Evolutionary conservation across 1,284 basidiomycete genomes (phyloP), one percentile per base, ranked within the genome.

Genomic region (Ganoderma lingzhi): DNA sequence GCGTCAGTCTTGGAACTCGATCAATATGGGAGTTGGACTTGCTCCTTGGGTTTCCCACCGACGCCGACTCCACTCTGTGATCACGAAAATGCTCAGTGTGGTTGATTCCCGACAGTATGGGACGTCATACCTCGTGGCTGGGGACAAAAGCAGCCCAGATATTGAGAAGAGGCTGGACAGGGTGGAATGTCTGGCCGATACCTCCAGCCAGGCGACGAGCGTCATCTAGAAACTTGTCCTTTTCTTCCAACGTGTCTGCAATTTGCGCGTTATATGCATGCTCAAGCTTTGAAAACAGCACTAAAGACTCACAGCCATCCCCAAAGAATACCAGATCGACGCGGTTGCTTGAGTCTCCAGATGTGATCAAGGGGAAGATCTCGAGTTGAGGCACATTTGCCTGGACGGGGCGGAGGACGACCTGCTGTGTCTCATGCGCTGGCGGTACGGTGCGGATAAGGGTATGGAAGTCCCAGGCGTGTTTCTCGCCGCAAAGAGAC

Each of bases 81-180:
- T 17, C 62, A 48, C 61, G 35, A 6, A 61, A 28, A 53, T 0
- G 53, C 58, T 59, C 32, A 51, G 53, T 44, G 23, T 23, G 56
- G 23, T 15, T 70, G 68, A 41, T 23, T 30, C 37, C 30, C 41
- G 35, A 30, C 9, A 12, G 23, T 8, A 63, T 67, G 14, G 59
- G 19, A 62, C 35, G 70, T 39, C 55, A 56, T 61, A 90, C 92
- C 84, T 93, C 89, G 68, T 84, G 85, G 76, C 92, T 93, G 0
- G 93, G 90, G 6, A 90, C 84, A 74, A 94, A 96, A 0, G 92
- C 91, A 0, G 89, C 93, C 91, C 92, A 96, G 73, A 96, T 91
- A 76, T 96, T 96, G 68, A 96, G 80, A 44, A 96, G 80, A 17
- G 93, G 91, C 70, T 87, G 85, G 32, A 96, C 93, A 0, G 91